A percentile compares a stretch with the other conserved stretches of the same genome.
These are phyloP conservation scores for Nitzschia sp. DNA, from an alignment of 108 stramenopile species.

Conservation along the genomic window DNA sequence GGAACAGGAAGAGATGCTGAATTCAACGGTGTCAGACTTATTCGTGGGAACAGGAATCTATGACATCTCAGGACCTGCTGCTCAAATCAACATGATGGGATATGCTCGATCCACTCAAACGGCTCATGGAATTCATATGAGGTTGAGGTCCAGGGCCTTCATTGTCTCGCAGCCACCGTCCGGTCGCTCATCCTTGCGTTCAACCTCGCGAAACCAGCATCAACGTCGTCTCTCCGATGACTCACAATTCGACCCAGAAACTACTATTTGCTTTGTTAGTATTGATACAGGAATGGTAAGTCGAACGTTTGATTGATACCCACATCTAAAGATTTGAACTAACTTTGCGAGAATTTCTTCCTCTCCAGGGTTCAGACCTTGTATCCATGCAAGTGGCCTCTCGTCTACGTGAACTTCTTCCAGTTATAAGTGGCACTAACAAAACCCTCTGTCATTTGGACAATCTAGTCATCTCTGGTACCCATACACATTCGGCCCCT, in stretches of 20 bases:
- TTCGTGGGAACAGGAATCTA: conserved; percentile 38
- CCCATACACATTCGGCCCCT: conserved; percentile 62
- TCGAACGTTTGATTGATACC: background rate
- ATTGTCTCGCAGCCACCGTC: conserved; percentile 22
- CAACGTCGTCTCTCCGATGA: no score
- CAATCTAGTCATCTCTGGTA: conserved; percentile 41
- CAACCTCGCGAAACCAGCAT: no score
- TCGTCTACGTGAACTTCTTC: conserved; percentile 31
- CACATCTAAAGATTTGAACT: background rate
- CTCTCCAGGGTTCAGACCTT: conserved; percentile 30
- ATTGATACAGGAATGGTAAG: conserved; percentile 46
- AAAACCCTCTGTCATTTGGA: conserved; percentile 22
- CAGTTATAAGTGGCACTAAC: background rate
- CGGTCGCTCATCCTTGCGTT: no score
- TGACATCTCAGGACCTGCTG: conserved; percentile 47
- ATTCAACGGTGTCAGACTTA: conserved; percentile 1
- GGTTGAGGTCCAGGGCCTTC: conserved; percentile 52
- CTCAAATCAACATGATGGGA: conserved; percentile 46
- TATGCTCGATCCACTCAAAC: conserved; percentile 28
- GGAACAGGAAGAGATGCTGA: background rate
- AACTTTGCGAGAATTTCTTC: background rate
- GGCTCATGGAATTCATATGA: conserved; percentile 49
- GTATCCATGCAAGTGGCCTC: conserved; percentile 35
- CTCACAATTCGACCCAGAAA: conserved; percentile 19
- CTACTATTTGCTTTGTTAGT: conserved; percentile 51